Base-by-base conservation (phyloP, 2,329 filamentous ascomycete species). In the Exserohilum rostratum region DNA sequence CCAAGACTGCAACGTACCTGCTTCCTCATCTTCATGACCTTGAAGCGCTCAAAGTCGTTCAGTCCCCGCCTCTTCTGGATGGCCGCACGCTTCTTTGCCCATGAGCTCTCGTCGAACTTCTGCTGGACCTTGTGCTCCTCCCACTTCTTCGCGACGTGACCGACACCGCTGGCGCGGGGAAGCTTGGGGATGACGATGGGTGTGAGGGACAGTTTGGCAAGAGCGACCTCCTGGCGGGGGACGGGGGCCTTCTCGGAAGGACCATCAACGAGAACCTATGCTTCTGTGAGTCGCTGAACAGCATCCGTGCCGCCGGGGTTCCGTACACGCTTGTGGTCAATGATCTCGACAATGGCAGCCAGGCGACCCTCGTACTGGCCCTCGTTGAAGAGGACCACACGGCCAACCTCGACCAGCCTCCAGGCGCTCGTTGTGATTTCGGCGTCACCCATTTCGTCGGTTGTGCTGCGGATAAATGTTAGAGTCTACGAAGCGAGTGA, bases 241-340 rank as follows among this genome's bases (percentile, higher is more conserved):
- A 96, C 90, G 76, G 85, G 86, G 78, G 88, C 86, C 78, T 89
- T 82, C 79, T 93, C 87, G 78, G 88, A 86, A 77, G 93, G 92
- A 79, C 93, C 93, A 81, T 99, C 95, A 78, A 99, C 87, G 79
- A 99, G 89, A 82, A 92, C 91, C 95, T 99, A 80, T 58, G 46
- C 43, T 34, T 64, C 45, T 62, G 66, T 76, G 60, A 74, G 71
- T 57, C 51, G 57, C 66, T 62, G 62, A 56, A 62, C 54, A 43
- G 38, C 64, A 50, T 45, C 58, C 42, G 51, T 46, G 50, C 55
- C 51, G 56, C 58, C 54, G 47, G 45, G 15, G 52, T 50, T 77
- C 91, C 95, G 79, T 96, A 99, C 95, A 83, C 95, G 92, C 88
- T 96, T 97, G 90, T 99, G 93, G 84, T 99, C 95, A 84, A 99